Evolutionary conservation across 176 grass and related monocot genomes (phyloP).

Genomic region (Echinochloa phyllopogon): DNA sequence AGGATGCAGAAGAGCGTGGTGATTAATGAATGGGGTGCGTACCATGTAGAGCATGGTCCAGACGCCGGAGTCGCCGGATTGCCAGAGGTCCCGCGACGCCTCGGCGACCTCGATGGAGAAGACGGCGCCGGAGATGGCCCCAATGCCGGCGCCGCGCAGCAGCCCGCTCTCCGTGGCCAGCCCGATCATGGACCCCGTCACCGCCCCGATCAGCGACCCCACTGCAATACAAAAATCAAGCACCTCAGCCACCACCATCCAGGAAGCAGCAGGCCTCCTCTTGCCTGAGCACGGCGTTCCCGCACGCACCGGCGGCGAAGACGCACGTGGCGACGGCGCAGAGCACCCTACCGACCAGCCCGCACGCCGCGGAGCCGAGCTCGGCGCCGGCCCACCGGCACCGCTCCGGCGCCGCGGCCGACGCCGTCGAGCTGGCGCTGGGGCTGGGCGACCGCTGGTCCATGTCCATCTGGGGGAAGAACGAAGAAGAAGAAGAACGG

Average conservation of each 20-base stretch:
- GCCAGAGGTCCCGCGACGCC: constrained; percentile 78
- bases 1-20: background rate
- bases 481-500: background rate
- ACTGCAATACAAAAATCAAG: constrained; percentile 26
- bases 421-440: constrained; percentile 11
- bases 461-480: background rate
- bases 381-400: constrained; percentile 8
- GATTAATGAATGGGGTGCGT: background rate
- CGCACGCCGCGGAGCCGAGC: constrained; percentile 34
- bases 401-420: background rate
- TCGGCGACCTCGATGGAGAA: constrained; percentile 89
- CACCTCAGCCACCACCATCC: no score
- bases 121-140: constrained; percentile 91
- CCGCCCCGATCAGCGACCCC: constrained; percentile 57
- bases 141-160: constrained; percentile 77
- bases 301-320: constrained; percentile 41
- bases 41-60: constrained; percentile 80
- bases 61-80: constrained; percentile 55
- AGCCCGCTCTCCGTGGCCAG: constrained; percentile 71
- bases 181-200: constrained; percentile 66
- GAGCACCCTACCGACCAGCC: constrained; percentile 40
- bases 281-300: no score
- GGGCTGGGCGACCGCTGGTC: background rate
- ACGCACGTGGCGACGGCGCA: constrained; percentile 48
- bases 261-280: no score